Evolutionary conservation across 2,329 filamentous ascomycete genomes (phyloP), one percentile per base, ranked within the genome.

Genomic region (Fusarium newnesense): DNA sequence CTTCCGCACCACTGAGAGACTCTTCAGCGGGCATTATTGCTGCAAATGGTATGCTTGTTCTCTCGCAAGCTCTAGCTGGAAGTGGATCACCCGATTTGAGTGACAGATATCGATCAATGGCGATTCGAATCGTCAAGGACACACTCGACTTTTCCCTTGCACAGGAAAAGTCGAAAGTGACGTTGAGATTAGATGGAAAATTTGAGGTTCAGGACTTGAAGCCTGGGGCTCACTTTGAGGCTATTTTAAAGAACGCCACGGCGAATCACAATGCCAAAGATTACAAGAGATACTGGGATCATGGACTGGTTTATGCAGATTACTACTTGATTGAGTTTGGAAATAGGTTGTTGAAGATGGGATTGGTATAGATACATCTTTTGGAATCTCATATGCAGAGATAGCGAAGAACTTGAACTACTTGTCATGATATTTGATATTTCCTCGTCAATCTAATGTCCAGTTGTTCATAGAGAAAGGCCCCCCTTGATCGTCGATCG

Each of bases 291-390:
- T 81, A 80, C 39, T 78, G 79, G 69, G 77, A 83, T 16, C 81
- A 83, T 66, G 85, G 85, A 1, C 63, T 87, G 15, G 85, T 87
- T 4, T 87, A 87, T 77, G 85, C 81, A 0, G 85, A 87, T 69
- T 87, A 87, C 67, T 87, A 83, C 67, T 75, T 87, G 21, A 74
- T 87, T 9, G 83, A 73, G 32, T 73, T 73, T 68, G 70, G 70
- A 9, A 73, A 73, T 11, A 50, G 67, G 42, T 8, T 73, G 19
- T 13, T 73, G 4, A 73, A 67, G 44, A 73, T 74, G 70, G 70
- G 70, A 2, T 28, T 73, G 9, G 46, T 34, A 11, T 73, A 65
- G 8, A 15, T 5, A 9, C 7, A 18, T 37, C 24, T 18, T 21
- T 2, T 2, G 2, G 26, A 21, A 16, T 53, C n/a, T 39, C 5